These are phyloP conservation scores for Myxozyma sirexii DNA, from an alignment of 805 yeast species.

Conservation along the genomic window DNA sequence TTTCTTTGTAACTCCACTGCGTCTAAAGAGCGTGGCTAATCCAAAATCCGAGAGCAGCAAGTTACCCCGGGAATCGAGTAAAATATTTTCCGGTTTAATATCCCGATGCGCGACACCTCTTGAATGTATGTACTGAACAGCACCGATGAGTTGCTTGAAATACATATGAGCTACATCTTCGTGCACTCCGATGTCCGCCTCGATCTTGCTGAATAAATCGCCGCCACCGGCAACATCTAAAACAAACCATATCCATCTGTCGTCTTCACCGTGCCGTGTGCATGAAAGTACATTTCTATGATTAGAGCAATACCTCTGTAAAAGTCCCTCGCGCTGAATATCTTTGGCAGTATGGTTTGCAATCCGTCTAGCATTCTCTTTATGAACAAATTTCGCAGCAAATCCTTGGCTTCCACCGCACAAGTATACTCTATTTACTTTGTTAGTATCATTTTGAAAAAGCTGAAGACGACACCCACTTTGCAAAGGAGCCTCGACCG, in stretches of 20 bases:
- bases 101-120: conserved; percentile 70
- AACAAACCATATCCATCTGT: conserved; percentile 63
- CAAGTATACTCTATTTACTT: conserved; percentile 49
- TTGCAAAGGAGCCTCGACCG: conserved; percentile 71
- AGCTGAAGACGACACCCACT: conserved; percentile 40
- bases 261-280: conserved; percentile 56
- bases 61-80: conserved; percentile 65
- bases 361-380: conserved; percentile 41
- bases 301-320: conserved; percentile 58
- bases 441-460: background rate
- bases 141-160: conserved; percentile 64
- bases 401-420: conserved; percentile 50
- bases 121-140: conserved; percentile 61
- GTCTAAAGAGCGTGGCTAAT: conserved; percentile 61
- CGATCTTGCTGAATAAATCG: conserved; percentile 76
- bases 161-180: conserved; percentile 68
- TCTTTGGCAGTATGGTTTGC: conserved; percentile 41
- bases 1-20: conserved; percentile 52
- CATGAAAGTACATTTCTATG: conserved; percentile 65
- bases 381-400: conserved; percentile 60
- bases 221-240: conserved; percentile 75
- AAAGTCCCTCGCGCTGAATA: conserved; percentile 55
- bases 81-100: conserved; percentile 68
- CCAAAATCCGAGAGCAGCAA: conserved; percentile 80
- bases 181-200: conserved; percentile 72